A percentile compares a stretch with the other conserved stretches of the same genome.
Conservation (phyloP, 768 basidiomycete genomes). For the Infundibulicybe gibba region DNA sequence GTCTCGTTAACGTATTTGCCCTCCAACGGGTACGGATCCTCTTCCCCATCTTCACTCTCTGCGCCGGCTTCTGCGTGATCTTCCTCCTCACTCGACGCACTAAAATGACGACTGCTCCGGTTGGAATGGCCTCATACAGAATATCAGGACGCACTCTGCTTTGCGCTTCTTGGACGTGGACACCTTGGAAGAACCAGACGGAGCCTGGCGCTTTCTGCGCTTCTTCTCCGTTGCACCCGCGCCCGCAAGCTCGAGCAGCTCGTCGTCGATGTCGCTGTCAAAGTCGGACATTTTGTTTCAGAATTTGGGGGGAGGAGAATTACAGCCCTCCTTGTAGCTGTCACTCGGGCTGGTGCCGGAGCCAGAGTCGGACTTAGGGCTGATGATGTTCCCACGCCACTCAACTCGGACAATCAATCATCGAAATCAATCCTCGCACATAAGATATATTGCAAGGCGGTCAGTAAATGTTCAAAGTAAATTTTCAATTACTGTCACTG, state of each 20-base stretch:
- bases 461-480: too few relatives aligned
- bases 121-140: too few relatives aligned
- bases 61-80: constrained; percentile 52
- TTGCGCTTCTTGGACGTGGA: constrained; percentile 65
- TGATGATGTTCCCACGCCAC: too few relatives aligned
- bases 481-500: too few relatives aligned
- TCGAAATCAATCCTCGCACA: too few relatives aligned
- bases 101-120: constrained; percentile 6
- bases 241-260: constrained; percentile 79
- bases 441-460: too few relatives aligned
- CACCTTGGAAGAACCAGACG: constrained; percentile 28
- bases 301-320: too few relatives aligned
- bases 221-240: constrained; percentile 69
- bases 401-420: too few relatives aligned
- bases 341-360: too few relatives aligned
- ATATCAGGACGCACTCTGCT: constrained; percentile 52
- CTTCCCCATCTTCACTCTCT: constrained; percentile 62
- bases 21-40: constrained; percentile 84
- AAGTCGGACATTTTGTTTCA: constrained; percentile 39
- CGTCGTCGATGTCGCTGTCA: constrained; percentile 54
- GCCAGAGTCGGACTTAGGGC: too few relatives aligned
- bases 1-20: constrained; percentile 86
- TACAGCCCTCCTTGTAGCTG: too few relatives aligned
- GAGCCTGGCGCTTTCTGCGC: constrained; percentile 49
- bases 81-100: constrained; percentile 25